phyloP scores from a whole-genome alignment of 768 basidiomycete genomes.

The Collybia nuda region DNA sequence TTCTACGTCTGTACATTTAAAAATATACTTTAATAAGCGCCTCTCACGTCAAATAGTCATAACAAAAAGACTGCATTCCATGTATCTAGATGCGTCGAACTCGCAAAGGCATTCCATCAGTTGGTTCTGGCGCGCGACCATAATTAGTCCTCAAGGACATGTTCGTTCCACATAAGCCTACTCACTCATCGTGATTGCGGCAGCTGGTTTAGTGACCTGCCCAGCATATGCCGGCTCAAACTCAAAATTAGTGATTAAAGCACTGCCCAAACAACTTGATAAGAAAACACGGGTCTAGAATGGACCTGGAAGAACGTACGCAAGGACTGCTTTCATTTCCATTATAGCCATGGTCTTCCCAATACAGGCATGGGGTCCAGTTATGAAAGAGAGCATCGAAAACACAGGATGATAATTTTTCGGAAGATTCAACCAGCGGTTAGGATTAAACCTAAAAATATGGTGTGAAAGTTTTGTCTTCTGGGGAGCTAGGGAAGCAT shows the following conservation, averaged over 20 bases:
- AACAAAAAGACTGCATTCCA: too few relatives aligned
- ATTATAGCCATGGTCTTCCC: conserved; percentile 44
- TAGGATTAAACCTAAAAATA: conserved; percentile 40
- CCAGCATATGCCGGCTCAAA: conserved; percentile 41
- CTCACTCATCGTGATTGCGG: conserved; percentile 50
- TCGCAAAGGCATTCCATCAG: conserved; percentile 5
- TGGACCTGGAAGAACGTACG: conserved; percentile 18
- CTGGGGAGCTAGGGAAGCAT: conserved; percentile 7
- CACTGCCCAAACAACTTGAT: conserved; percentile 16
- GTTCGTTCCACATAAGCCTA: background rate
- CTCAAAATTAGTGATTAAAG: conserved; percentile 41
- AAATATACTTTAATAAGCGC: too few relatives aligned
- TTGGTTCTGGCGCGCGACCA: background rate
- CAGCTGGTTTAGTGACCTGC: conserved; percentile 38
- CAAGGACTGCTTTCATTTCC: conserved; percentile 43
- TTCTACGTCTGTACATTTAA: too few relatives aligned
- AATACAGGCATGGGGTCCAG: conserved; percentile 41
- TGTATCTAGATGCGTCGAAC: background rate
- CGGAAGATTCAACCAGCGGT: conserved; percentile 44
- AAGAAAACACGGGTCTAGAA: background rate
- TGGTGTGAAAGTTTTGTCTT: background rate
- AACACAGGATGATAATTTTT: conserved; percentile 30
- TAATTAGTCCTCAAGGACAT: too few relatives aligned
- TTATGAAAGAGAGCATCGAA: conserved; percentile 38
- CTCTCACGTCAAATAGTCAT: too few relatives aligned